Evolutionary conservation across 768 basidiomycete genomes (phyloP), one percentile per base, ranked within the genome.

Genomic region (Boletus rubescentipes): DNA sequence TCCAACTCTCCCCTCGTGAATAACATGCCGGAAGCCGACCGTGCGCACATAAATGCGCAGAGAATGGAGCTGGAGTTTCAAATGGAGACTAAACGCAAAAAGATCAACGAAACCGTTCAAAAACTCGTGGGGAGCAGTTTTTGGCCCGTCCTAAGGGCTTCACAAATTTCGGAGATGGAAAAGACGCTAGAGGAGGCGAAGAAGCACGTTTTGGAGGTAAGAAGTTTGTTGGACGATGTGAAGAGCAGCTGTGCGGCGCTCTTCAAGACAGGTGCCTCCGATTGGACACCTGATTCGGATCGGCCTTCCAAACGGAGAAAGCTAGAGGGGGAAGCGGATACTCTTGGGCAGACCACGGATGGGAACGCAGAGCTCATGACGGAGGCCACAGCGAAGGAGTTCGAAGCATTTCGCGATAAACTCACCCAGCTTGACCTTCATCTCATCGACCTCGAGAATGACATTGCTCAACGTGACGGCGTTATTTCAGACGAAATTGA

Each of bases 141-240:
- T 53, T 78, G 77, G 77, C 77, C 77, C 6, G 43, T 69, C 31
- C n/a, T 73, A 4, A 64, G 61, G 20, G 46, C 53, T 7, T 56
- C 67, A n/a, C 62, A 65, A 16, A 44, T 66, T 21, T 47, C 51
- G 12, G 64, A 69, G 40, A 48, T 67, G 56, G 66, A 67, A 46
- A 69, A 53, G 18, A 40, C 53, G 18, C 26, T 62, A 5, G 58
- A 38, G 12, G 67, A 66, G 14, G 54, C 64, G 23, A 70, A 67
- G 50, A 69, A 70, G 36, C 60, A 68, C 29, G 62, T 70, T 29
- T 56, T 55, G 37, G 68, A 67, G n/a, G 65, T 79, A 49, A 67
- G 63, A 32, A 55, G 45, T 23, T 32, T 60, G 21, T 29, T 65
- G 41, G 59, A 55, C 30, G 67, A 67, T 8, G 47, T 71, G 23